These are phyloP conservation scores for Pseudogymnoascus sp. DNA, from an alignment of 2,329 filamentous ascomycete species.

Conservation along the genomic window DNA sequence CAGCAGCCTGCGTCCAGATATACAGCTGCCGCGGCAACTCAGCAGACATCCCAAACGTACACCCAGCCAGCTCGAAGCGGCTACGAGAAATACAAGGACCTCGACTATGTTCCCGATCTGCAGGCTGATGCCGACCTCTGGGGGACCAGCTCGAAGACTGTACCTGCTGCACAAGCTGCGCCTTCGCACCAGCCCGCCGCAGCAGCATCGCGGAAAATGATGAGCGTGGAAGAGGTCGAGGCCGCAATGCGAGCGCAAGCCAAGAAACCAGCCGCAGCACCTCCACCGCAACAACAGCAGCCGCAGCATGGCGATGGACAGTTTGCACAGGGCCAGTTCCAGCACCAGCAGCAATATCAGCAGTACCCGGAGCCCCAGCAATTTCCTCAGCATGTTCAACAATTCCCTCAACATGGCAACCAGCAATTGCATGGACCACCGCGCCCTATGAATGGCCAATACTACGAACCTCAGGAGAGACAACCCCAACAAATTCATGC, in stretches of 20 bases:
- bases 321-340: conserved; percentile 26
- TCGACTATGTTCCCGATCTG: conserved; percentile 75
- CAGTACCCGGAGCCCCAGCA: conserved; percentile 22
- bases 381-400: conserved; percentile 23
- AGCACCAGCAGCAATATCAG: conserved; percentile 19
- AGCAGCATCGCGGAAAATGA: conserved; percentile 57
- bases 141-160: conserved; percentile 60
- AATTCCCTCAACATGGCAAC: conserved; percentile 23
- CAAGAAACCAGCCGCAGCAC: conserved; percentile 38
- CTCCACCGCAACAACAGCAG: conserved; percentile 17
- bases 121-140: conserved; percentile 91
- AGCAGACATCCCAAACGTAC: conserved; percentile 34
- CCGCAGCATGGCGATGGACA: conserved; percentile 15
- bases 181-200: conserved; percentile 25
- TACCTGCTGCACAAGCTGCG: conserved; percentile 23
- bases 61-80: conserved; percentile 64
- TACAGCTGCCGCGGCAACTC: conserved; percentile 29
- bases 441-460: conserved; percentile 17
- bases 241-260: conserved; percentile 75
- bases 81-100: conserved; percentile 82
- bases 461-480: conserved; percentile 1
- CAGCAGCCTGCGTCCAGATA: conserved; percentile 54
- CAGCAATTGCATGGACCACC: conserved; percentile 21
- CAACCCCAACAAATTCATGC: conserved; percentile 7
- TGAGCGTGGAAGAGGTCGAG: conserved; percentile 96